phyloP scores from a whole-genome alignment of 1,139 yeast species.

The Yamadazyma aaseri region DNA sequence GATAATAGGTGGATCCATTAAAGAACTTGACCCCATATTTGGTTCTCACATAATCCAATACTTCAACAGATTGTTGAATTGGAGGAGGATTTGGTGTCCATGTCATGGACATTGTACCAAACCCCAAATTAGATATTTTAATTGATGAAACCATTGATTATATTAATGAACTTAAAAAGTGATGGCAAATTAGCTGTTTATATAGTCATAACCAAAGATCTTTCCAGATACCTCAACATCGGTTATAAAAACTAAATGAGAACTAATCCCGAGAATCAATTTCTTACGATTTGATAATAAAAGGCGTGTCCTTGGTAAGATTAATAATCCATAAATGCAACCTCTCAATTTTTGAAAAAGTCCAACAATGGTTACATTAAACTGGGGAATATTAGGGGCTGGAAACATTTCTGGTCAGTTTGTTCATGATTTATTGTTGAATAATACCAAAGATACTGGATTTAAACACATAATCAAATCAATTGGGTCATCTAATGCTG shows the following conservation, averaged over 20 bases:
- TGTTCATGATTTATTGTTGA: constrained; percentile 34
- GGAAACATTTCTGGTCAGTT: constrained; percentile 44
- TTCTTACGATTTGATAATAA: too few relatives aligned
- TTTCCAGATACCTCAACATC: too few relatives aligned
- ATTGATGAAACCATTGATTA: constrained; percentile 2
- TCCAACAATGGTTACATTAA: constrained; percentile 15
- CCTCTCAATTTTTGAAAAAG: neutral
- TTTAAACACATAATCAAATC: constrained; percentile 29
- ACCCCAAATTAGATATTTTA: constrained; percentile 32
- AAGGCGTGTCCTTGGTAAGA: too few relatives aligned
- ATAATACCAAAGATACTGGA: constrained; percentile 20
- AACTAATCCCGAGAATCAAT: too few relatives aligned
- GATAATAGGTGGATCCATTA: constrained; percentile 77
- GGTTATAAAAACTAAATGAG: too few relatives aligned
- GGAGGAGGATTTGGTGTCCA: constrained; percentile 51
- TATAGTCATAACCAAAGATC: too few relatives aligned
- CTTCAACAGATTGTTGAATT: constrained; percentile 44
- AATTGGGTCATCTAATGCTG: constrained; percentile 29
- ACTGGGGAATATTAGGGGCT: constrained; percentile 48
- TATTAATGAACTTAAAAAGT: too few relatives aligned
- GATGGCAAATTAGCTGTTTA: too few relatives aligned
- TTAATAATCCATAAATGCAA: too few relatives aligned
- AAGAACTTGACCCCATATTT: constrained; percentile 55
- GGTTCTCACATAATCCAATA: constrained; percentile 42
- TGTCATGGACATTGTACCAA: constrained; percentile 67